phyloP scores from a whole-genome alignment of 257 asterid species.

The Penstemon barbatus region DNA sequence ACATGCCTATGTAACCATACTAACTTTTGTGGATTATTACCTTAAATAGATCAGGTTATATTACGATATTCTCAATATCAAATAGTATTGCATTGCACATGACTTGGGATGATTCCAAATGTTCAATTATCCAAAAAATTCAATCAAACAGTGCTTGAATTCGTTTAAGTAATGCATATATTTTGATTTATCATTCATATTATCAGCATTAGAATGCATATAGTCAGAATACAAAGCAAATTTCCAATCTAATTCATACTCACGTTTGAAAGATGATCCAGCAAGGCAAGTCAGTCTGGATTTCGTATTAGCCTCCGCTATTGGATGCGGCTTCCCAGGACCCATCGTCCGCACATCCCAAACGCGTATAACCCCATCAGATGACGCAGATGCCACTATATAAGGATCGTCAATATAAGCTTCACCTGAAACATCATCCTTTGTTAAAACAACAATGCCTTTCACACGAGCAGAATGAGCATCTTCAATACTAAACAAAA shows the following conservation, averaged over 20 bases:
- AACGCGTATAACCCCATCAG: constrained; percentile 87
- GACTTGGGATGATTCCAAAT: not conserved
- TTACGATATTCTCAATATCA: not conserved
- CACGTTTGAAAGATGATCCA: constrained; percentile 78
- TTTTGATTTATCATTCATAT: not conserved
- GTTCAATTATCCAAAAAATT: not conserved
- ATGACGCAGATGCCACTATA: constrained; percentile 86
- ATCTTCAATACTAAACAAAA: constrained; percentile 63
- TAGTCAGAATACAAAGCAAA: not conserved
- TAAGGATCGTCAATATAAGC: constrained; percentile 46
- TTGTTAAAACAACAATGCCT: constrained; percentile 75
- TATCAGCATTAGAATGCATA: not conserved
- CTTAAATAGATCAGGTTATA: not conserved
- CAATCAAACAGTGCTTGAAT: not conserved
- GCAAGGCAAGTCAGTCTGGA: constrained; percentile 97
- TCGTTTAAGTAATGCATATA: not conserved
- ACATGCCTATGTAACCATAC: not conserved
- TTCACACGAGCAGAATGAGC: constrained; percentile 90
- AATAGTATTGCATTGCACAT: not conserved
- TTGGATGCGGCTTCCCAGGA: constrained; percentile 52
- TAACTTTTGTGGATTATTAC: not conserved
- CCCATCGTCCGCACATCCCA: constrained; percentile 84
- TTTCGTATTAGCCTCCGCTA: constrained; percentile 71
- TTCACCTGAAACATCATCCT: constrained; percentile 41
- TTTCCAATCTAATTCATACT: constrained; percentile 32